These are phyloP conservation scores for Neurospora sp. DNA, from an alignment of 495 filamentous ascomycete genomes.

Conservation along the genomic window DNA sequence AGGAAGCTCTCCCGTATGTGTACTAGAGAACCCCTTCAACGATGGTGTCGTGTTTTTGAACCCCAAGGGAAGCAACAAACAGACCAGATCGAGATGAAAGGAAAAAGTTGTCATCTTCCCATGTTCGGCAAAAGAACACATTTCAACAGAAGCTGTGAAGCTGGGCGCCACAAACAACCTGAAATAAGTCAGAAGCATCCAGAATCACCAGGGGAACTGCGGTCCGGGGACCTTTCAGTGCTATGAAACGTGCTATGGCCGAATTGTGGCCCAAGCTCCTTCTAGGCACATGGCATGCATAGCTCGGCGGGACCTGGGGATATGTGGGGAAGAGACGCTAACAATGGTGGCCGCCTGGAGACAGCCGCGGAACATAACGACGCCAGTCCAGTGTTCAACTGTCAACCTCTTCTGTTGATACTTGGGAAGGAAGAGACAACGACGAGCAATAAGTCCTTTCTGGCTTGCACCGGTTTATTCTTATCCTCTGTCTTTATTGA, in stretches of 20 bases:
- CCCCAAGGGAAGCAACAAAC: background rate
- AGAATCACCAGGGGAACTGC: constrained; percentile 5
- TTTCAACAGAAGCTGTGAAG: constrained; percentile 13
- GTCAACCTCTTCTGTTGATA: background rate
- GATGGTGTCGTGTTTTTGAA: background rate
- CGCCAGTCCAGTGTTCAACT: background rate
- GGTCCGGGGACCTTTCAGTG: background rate
- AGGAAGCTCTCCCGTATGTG: constrained; percentile 8
- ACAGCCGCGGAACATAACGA: background rate
- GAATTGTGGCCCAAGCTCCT: constrained; percentile 16
- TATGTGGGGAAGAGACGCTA: constrained; percentile 5
- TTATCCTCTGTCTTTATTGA: background rate
- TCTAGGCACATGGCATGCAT: background rate
- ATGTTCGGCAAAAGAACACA: constrained; percentile 31
- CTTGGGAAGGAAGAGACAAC: background rate
- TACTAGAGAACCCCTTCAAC: background rate
- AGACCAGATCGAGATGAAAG: constrained; percentile 3
- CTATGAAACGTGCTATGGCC: constrained; percentile 3
- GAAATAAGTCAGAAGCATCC: constrained; percentile 8
- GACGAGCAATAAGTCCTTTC: background rate
- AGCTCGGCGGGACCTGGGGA: background rate
- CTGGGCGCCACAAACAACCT: constrained; percentile 8
- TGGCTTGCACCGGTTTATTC: background rate
- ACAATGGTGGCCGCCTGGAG: background rate
- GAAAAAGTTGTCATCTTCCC: constrained; percentile 27